phyloP scores from a whole-genome alignment of 148 eudicot species.

The Rhododendron vialii region DNA sequence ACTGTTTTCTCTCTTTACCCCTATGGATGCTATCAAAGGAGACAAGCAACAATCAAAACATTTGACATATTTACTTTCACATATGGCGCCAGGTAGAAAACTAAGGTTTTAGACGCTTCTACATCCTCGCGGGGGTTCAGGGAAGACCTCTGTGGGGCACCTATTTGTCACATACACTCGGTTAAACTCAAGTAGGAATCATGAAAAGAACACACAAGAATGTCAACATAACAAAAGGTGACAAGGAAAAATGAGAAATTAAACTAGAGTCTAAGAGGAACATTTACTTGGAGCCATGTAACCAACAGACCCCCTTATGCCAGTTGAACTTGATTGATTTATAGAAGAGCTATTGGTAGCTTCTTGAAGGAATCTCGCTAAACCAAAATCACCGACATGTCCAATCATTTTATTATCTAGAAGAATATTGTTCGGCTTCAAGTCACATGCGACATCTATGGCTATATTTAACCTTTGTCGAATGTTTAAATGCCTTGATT shows the following conservation, averaged over 20 bases:
- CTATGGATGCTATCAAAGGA: too few species aligned
- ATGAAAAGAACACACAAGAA: too few species aligned
- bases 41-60: too few species aligned
- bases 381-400: not conserved
- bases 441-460: not conserved
- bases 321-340: not conserved
- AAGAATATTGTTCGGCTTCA: not conserved
- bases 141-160: too few species aligned
- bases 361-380: not conserved
- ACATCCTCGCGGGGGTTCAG: too few species aligned
- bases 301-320: not conserved
- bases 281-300: not conserved
- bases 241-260: not conserved
- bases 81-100: too few species aligned
- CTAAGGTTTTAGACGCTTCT: too few species aligned
- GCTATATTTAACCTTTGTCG: not conserved
- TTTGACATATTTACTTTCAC: too few species aligned
- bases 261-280: not conserved
- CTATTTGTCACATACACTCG: too few species aligned
- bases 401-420: not conserved
- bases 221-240: not conserved
- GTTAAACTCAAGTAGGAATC: too few species aligned
- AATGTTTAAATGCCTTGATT: not conserved
- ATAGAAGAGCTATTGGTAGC: rapidly evolving
- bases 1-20: too few species aligned